Conservation (phyloP, 768 basidiomycete species). For the Polyporus arcularius region DNA sequence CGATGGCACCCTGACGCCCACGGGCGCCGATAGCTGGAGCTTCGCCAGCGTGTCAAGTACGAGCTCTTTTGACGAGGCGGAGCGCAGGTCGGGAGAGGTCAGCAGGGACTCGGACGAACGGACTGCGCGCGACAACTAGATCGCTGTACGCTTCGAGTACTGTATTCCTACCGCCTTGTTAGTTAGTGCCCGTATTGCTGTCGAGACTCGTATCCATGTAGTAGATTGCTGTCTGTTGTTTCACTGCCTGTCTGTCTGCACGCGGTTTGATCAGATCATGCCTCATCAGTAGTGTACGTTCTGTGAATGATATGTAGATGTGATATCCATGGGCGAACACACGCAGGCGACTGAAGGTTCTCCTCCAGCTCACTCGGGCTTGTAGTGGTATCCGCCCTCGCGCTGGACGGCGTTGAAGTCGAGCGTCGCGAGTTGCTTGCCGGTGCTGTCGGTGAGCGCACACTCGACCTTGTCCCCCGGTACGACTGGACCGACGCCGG, state of each 20-base stretch:
- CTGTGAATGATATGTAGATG: constrained; percentile 4
- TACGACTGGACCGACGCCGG: constrained; percentile 79
- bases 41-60: constrained; percentile 32
- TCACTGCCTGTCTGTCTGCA: background rate
- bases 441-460: constrained; percentile 54
- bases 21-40: constrained; percentile 32
- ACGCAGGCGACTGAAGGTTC: background rate
- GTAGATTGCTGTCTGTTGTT: constrained; percentile 10
- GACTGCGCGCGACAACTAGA: constrained; percentile 26
- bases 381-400: constrained; percentile 68
- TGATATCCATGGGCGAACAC: background rate
- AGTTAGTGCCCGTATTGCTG: background rate
- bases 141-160: background rate
- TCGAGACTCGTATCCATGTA: constrained; percentile 2
- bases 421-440: constrained; percentile 60
- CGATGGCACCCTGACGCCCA: constrained; percentile 25
- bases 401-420: constrained; percentile 67
- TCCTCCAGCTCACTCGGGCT: constrained; percentile 10
- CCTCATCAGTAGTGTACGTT: constrained; percentile 13
- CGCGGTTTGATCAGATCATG: background rate
- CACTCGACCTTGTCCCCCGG: constrained; percentile 84
- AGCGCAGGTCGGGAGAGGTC: constrained; percentile 15
- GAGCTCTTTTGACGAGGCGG: constrained; percentile 26
- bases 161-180: constrained; percentile 1
- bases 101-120: constrained; percentile 26